Percentiles rank a stretch among this genome's conserved stretches.
phyloP scores from a whole-genome alignment of 352 stramenopile species.

The Globisporangium canariense region DNA sequence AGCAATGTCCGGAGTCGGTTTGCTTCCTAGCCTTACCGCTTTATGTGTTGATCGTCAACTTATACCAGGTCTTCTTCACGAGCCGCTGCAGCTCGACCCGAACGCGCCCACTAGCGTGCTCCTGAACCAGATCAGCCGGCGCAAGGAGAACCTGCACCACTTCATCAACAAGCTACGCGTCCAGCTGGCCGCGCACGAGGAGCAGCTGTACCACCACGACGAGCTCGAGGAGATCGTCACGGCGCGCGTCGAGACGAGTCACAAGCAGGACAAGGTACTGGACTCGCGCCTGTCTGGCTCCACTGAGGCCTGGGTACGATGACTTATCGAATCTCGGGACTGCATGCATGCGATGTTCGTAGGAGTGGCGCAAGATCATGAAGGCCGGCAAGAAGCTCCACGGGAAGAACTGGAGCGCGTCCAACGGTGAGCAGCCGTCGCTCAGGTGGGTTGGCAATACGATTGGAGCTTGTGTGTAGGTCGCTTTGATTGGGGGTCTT shows the following conservation, averaged over 20 bases:
- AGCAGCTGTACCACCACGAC: slow-evolving; percentile 60
- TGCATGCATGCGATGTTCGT: not conserved
- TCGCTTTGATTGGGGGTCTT: not conserved
- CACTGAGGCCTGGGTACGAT: no score
- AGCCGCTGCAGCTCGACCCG: slow-evolving; percentile 36
- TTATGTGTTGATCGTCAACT: no score
- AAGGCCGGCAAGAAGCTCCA: slow-evolving; percentile 57
- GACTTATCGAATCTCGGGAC: no score
- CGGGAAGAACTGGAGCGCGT: slow-evolving; percentile 50
- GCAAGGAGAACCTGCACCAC: slow-evolving; percentile 57
- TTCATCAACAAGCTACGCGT: slow-evolving; percentile 53
- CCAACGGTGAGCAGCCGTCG: slow-evolving; percentile 33
- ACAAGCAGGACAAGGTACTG: slow-evolving; percentile 39
- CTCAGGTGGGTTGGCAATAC: slow-evolving; percentile 25
- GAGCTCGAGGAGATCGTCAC: slow-evolving; percentile 69
- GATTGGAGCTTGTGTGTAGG: not conserved
- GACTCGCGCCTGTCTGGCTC: not conserved
- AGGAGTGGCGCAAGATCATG: slow-evolving; percentile 73
- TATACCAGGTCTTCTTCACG: slow-evolving; percentile 24
- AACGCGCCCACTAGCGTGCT: slow-evolving; percentile 25
- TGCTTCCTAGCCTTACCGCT: not conserved
- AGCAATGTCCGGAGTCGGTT: slow-evolving; percentile 5
- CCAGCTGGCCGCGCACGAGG: slow-evolving; percentile 44
- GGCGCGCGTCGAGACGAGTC: slow-evolving; percentile 42
- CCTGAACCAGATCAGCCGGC: slow-evolving; percentile 41